A percentile compares a stretch with the other conserved stretches of the same genome.
phyloP scores from a whole-genome alignment of 2,329 filamentous ascomycete genomes.

The Gliomastix tumulicola region DNA sequence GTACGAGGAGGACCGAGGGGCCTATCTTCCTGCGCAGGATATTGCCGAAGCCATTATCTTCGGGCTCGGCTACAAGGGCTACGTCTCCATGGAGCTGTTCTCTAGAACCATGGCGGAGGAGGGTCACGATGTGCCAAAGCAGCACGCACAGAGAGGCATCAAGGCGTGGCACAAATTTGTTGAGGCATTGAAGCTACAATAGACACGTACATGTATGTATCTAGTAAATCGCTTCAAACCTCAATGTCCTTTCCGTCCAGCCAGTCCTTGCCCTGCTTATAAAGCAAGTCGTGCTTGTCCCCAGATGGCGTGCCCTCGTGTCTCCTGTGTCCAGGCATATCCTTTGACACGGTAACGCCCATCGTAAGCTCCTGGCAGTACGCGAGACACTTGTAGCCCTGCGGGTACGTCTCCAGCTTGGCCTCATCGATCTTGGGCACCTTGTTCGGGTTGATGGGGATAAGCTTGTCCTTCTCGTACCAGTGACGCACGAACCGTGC shows the following conservation, averaged over 20 bases:
- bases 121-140: slow-evolving; percentile 11
- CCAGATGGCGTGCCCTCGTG: slow-evolving; percentile 12
- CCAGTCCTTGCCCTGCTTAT: slow-evolving; percentile 33
- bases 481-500: slow-evolving; percentile 37
- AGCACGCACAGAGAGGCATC: slow-evolving; percentile 6
- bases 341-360: slow-evolving; percentile 31
- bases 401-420: slow-evolving; percentile 29
- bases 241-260: slow-evolving; percentile 28
- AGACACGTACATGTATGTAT: neutral
- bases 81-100: slow-evolving; percentile 68
- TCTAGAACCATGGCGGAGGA: slow-evolving; percentile 20
- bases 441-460: slow-evolving; percentile 32
- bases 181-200: neutral
- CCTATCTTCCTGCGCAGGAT: slow-evolving; percentile 59
- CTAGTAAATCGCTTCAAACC: slow-evolving; percentile 6
- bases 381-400: slow-evolving; percentile 35
- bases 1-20: slow-evolving; percentile 51
- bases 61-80: slow-evolving; percentile 59
- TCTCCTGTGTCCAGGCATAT: slow-evolving; percentile 36
- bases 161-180: slow-evolving; percentile 2
- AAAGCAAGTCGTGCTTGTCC: slow-evolving; percentile 36
- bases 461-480: slow-evolving; percentile 46
- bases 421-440: slow-evolving; percentile 31
- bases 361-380: slow-evolving; percentile 37
- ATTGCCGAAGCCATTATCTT: slow-evolving; percentile 56